Conservation (phyloP, 495 filamentous ascomycete genomes). For the Lasiosphaeriaceae sp. region DNA sequence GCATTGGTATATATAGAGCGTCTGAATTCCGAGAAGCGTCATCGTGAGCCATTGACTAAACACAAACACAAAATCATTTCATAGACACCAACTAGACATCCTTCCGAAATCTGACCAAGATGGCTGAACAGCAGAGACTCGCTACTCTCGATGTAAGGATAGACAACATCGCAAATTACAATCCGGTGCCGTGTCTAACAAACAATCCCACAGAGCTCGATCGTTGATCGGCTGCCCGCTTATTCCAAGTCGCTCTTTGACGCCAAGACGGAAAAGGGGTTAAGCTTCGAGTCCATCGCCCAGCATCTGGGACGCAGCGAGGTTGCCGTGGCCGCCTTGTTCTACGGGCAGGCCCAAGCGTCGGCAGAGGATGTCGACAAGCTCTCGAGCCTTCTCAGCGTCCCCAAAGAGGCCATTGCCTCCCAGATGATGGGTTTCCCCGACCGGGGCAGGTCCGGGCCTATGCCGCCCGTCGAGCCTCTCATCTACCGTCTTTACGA, state of each 20-base stretch:
- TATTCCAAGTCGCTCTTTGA: conserved; percentile 74
- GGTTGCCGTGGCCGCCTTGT: conserved; percentile 86
- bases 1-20: background rate
- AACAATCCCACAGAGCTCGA: conserved; percentile 31
- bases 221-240: conserved; percentile 55
- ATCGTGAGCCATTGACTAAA: background rate
- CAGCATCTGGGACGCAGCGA: conserved; percentile 75
- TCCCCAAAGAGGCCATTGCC: conserved; percentile 55
- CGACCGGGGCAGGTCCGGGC: conserved; percentile 74
- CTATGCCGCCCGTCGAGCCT: conserved; percentile 93
- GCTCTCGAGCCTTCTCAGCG: conserved; percentile 62
- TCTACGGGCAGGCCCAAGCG: conserved; percentile 89
- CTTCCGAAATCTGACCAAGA: conserved; percentile 6
- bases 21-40: too few relatives aligned
- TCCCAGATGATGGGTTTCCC: conserved; percentile 69
- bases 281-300: conserved; percentile 81
- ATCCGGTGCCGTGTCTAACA: conserved; percentile 2
- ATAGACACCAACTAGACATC: background rate
- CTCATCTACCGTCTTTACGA: conserved; percentile 93
- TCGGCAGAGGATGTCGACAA: conserved; percentile 72
- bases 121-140: conserved; percentile 24
- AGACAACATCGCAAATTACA: background rate
- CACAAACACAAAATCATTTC: background rate
- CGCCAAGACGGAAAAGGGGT: conserved; percentile 68
- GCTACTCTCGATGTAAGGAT: conserved; percentile 32